A percentile compares a stretch with the other conserved stretches of the same genome.
Conservation (phyloP, 2,329 filamentous ascomycete genomes). For the Aspergillus sp. region DNA sequence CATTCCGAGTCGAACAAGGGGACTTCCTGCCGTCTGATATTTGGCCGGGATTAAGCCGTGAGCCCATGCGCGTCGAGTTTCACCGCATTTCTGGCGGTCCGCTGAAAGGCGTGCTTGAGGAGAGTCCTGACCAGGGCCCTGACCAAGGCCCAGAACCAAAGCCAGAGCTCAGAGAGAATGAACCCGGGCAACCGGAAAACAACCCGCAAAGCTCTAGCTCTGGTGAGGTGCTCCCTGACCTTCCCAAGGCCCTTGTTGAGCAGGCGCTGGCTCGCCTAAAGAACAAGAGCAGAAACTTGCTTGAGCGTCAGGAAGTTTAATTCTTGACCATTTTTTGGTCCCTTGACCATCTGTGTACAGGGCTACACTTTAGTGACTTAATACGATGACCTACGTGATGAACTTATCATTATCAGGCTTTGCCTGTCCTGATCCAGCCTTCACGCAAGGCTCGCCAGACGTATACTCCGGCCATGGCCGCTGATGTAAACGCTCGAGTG, state of each 20-base stretch:
- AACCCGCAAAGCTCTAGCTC: slow-evolving; percentile 19
- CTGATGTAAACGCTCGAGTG: slow-evolving; percentile 32
- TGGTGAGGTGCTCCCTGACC: slow-evolving; percentile 42
- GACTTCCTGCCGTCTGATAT: slow-evolving; percentile 85
- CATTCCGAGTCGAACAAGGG: slow-evolving; percentile 78
- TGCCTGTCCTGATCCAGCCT: slow-evolving; percentile 20
- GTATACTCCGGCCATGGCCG: slow-evolving; percentile 31
- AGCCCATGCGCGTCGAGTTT: slow-evolving; percentile 51
- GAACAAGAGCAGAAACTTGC: slow-evolving; percentile 25
- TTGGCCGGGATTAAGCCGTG: slow-evolving; percentile 70
- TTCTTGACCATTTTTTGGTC: not conserved
- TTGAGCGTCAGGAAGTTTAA: not conserved
- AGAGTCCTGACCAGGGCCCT: slow-evolving; percentile 7
- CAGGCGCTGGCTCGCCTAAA: slow-evolving; percentile 43
- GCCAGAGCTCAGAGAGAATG: not conserved
- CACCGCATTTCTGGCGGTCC: slow-evolving; percentile 36
- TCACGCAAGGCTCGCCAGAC: slow-evolving; percentile 14
- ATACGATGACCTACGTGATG: slow-evolving; percentile 32
- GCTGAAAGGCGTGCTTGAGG: slow-evolving; percentile 24
- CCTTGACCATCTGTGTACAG: not conserved
- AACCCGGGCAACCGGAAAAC: not conserved
- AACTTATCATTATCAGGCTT: slow-evolving; percentile 30
- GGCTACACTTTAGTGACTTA: too few species aligned
- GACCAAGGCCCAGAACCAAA: not conserved
- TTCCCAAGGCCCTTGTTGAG: slow-evolving; percentile 45